phyloP scores from a whole-genome alignment of 2,329 filamentous ascomycete genomes.

The Alternaria conjuncta region DNA sequence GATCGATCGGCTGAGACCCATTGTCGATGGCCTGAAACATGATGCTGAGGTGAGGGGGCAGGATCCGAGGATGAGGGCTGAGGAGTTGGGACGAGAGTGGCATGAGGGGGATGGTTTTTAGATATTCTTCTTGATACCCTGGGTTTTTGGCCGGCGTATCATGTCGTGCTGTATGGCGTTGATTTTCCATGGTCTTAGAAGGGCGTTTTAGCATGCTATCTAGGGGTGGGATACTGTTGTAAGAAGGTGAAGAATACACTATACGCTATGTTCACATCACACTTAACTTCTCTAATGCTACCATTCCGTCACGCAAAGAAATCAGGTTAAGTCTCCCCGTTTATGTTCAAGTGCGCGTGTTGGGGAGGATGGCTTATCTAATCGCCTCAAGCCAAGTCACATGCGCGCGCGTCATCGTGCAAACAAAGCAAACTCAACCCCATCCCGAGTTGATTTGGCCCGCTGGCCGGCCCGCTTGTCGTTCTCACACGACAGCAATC shows the following conservation, averaged over 20 bases:
- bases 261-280: neutral
- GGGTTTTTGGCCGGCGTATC: neutral
- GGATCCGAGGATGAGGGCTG: constrained; percentile 59
- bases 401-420: constrained; percentile 24
- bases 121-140: constrained; percentile 16
- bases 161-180: neutral
- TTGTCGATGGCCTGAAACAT: constrained; percentile 51
- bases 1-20: constrained; percentile 52
- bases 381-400: constrained; percentile 12
- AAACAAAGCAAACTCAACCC: constrained; percentile 41
- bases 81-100: constrained; percentile 62
- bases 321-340: too few species aligned
- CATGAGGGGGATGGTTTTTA: constrained; percentile 63
- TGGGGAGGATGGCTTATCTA: constrained; percentile 11
- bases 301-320: neutral
- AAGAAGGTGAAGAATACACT: neutral
- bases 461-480: constrained; percentile 30
- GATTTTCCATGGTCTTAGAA: neutral
- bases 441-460: constrained; percentile 16
- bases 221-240: neutral
- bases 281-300: neutral
- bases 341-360: neutral
- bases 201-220: neutral
- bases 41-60: constrained; percentile 59
- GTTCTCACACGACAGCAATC: constrained; percentile 35